A percentile compares a stretch with the other conserved stretches of the same genome.
These are phyloP conservation scores for Rhodomyrtus tomentosa DNA, from an alignment of 345 rosid species.

Conservation along the genomic window DNA sequence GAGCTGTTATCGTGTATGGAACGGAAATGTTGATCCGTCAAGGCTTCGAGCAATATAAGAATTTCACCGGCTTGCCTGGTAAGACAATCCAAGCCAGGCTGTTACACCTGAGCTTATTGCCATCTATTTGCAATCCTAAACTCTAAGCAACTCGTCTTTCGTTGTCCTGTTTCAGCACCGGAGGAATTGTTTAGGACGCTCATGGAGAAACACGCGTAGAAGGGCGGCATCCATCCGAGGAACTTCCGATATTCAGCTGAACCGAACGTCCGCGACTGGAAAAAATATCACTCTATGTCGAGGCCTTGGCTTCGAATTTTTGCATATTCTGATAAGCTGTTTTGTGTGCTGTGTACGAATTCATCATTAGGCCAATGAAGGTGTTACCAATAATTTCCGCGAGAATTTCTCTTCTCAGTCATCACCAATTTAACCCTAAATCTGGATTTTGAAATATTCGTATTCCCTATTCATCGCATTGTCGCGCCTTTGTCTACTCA, in stretches of 20 bases:
- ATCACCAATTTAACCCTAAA: not conserved
- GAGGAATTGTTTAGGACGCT: conserved; percentile 34
- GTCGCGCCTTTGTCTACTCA: not conserved
- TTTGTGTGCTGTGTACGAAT: not conserved
- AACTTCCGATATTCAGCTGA: not conserved
- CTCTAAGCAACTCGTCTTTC: not conserved
- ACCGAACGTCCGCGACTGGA: not conserved
- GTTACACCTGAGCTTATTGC: not conserved
- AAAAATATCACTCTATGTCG: not conserved
- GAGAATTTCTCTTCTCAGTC: not conserved
- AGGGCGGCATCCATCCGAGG: not conserved
- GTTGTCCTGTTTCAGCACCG: conserved; percentile 19
- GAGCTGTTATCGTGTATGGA: conserved; percentile 30
- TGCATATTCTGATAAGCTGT: not conserved
- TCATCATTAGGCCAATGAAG: not conserved
- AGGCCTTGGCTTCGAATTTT: not conserved
- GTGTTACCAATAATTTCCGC: not conserved
- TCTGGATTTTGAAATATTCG: not conserved
- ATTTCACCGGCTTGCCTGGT: conserved; percentile 50
- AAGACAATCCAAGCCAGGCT: not conserved
- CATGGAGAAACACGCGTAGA: conserved; percentile 34
- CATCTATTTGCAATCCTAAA: not conserved
- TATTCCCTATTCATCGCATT: not conserved
- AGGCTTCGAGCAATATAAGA: conserved; percentile 38
- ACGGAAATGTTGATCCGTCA: conserved; percentile 41